Evolutionary conservation across 2,329 filamentous ascomycete genomes (phyloP).

Genomic region (Verticillium nubilum): DNA sequence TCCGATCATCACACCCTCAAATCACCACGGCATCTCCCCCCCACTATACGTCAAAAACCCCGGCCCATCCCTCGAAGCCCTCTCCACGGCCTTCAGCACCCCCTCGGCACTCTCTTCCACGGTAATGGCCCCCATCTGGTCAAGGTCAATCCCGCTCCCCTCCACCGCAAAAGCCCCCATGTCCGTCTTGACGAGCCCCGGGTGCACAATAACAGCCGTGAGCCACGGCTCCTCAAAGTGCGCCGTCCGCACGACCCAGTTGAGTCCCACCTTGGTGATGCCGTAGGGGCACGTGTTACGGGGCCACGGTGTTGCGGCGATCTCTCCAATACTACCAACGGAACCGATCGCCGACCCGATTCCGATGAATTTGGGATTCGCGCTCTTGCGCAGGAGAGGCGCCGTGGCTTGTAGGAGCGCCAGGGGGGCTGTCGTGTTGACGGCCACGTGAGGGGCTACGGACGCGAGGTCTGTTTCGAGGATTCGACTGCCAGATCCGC

Average conservation of each 20-base stretch:
- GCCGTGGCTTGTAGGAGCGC: constrained; percentile 15
- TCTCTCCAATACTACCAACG: constrained; percentile 5
- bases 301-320: not conserved
- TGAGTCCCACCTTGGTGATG: constrained; percentile 13
- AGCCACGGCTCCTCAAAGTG: constrained; percentile 19
- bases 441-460: constrained; percentile 22
- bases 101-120: constrained; percentile 11
- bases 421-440: constrained; percentile 25
- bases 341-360: constrained; percentile 18
- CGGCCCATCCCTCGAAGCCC: not conserved
- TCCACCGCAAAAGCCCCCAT: not conserved
- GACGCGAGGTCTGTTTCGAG: constrained; percentile 6
- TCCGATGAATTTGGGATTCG: constrained; percentile 18
- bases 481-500: constrained; percentile 20
- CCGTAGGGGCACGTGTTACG: constrained; percentile 10
- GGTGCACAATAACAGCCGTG: constrained; percentile 13
- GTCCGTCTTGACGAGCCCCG: constrained; percentile 10
- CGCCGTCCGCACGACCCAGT: constrained; percentile 13
- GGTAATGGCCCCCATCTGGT: constrained; percentile 7
- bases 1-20: no score
- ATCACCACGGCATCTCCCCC: not conserved
- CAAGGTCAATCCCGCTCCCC: not conserved
- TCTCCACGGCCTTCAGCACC: not conserved
- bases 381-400: constrained; percentile 18
- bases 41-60: not conserved